Evolutionary conservation across 495 filamentous ascomycete genomes (phyloP).

Genomic region (Melanomma pulvis-pyrius): DNA sequence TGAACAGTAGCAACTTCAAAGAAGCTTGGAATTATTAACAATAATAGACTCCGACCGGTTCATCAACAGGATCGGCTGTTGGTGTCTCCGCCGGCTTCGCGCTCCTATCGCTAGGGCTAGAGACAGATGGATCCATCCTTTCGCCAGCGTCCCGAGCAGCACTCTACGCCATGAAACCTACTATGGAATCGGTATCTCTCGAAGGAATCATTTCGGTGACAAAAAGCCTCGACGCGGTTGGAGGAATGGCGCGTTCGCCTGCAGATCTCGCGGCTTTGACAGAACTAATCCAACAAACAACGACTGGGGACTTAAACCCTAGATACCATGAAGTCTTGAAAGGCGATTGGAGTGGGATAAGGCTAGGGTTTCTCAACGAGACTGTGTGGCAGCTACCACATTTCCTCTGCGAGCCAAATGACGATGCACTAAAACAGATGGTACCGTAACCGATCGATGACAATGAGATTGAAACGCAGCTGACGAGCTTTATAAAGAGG

Average conservation of each 20-base stretch:
- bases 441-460: no score
- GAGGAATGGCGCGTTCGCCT: constrained; percentile 44
- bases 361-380: not conserved
- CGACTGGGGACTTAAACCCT: not conserved
- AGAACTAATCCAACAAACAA: constrained; percentile 26
- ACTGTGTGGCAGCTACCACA: not conserved
- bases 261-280: constrained; percentile 39
- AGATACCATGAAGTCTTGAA: not conserved
- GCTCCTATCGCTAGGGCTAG: constrained; percentile 10
- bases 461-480: no score
- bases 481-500: no score
- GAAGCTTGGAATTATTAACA: no score
- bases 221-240: constrained; percentile 39
- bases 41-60: constrained; percentile 16
- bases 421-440: not conserved
- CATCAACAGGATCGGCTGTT: constrained; percentile 17
- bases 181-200: not conserved
- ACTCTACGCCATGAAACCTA: constrained; percentile 17
- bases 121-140: constrained; percentile 15
- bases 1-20: not conserved
- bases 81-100: constrained; percentile 20
- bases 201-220: constrained; percentile 28
- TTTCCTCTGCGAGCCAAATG: not conserved
- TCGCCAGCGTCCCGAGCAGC: constrained; percentile 9
- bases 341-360: not conserved